Evolutionary conservation across 176 grass and related monocot genomes (phyloP).

Genomic region (Chrysopogon serrulatus): DNA sequence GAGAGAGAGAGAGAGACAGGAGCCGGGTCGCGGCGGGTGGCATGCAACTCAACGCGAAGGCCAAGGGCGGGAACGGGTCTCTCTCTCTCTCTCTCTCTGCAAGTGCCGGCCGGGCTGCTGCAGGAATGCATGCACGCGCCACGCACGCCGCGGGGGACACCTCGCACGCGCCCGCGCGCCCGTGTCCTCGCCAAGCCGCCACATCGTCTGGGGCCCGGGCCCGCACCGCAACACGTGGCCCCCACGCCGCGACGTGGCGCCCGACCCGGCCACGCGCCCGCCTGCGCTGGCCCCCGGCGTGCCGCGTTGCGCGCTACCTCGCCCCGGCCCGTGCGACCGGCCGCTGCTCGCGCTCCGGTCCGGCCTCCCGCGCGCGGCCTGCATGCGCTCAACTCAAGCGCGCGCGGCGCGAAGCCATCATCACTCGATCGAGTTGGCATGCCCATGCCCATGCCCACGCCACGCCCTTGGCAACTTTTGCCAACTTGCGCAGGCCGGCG

Average conservation of each 20-base stretch:
- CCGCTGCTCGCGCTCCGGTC: background rate
- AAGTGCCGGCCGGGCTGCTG: too few species aligned
- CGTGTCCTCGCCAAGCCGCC: background rate
- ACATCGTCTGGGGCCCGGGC: slow-evolving; percentile 22
- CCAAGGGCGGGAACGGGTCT: background rate
- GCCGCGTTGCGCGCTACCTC: background rate
- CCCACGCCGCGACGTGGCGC: slow-evolving; percentile 34
- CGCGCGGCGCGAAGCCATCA: background rate
- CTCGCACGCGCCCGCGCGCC: slow-evolving; percentile 1
- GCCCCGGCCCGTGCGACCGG: background rate
- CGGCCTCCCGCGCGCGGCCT: background rate
- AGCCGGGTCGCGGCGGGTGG: too few species aligned
- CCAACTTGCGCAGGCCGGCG: background rate
- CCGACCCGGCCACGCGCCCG: background rate
- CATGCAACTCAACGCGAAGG: background rate
- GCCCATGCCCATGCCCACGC: too few species aligned
- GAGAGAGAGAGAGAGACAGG: background rate
- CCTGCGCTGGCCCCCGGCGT: slow-evolving; percentile 34
- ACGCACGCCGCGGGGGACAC: slow-evolving; percentile 37
- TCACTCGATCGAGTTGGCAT: background rate
- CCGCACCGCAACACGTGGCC: slow-evolving; percentile 31
- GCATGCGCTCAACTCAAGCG: too few species aligned
- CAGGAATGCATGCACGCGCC: slow-evolving; percentile 26
- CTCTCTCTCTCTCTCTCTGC: too few species aligned
- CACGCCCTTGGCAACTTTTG: background rate